Base-by-base conservation (phyloP, 1,284 basidiomycete species). In the Tilletia walkeri region DNA sequence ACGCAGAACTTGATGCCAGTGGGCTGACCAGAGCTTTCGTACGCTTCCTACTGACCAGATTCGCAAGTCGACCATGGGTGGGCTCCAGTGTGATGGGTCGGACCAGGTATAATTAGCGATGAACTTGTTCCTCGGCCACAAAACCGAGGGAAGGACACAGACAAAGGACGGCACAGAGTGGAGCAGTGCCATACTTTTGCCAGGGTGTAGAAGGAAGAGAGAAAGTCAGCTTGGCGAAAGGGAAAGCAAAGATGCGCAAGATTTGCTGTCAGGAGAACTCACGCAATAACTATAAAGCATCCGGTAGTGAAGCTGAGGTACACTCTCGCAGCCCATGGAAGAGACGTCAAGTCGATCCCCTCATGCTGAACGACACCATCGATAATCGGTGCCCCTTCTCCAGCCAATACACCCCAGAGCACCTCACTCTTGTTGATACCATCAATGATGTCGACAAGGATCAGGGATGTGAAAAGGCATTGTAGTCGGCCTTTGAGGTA, bases 61-160 rank as follows among this genome's bases (percentile, higher is more conserved):
- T 18, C 50, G 50, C 50, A 53, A 18, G n/a, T 53, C 50, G 50
- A 18, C 50, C 50, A 53, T 53, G 18, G 50, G 50, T 24, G 50
- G 50, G 18, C 12, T 16, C 50, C 50, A 53, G 50, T 53, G 50
- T 18, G 50, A 18, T 24, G 50, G 50, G 16, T 53, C 50, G 18
- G 50, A 53, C 50, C 50, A 53, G 12, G 16, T 9, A 18, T 53
- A 53, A 7, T 53, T 18, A 18, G 50, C 50, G 16, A 53, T 18
- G 50, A 53, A 9, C 18, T 18, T 53, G 50, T 18, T 53, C 6
- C 20, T 24, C 16, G 50, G 50, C 50, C 50, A 53, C 18, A 53
- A 18, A 10, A 18, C 50, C 50, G 50, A 53, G 50, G 50, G 50
- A 10, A 53, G 50, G 50, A 53, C 50, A 24, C 7, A 53, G 50